A percentile compares a stretch with the other conserved stretches of the same genome.
phyloP scores from a whole-genome alignment of 129 eudicot species.

The Gnaphalium uliginosum region DNA sequence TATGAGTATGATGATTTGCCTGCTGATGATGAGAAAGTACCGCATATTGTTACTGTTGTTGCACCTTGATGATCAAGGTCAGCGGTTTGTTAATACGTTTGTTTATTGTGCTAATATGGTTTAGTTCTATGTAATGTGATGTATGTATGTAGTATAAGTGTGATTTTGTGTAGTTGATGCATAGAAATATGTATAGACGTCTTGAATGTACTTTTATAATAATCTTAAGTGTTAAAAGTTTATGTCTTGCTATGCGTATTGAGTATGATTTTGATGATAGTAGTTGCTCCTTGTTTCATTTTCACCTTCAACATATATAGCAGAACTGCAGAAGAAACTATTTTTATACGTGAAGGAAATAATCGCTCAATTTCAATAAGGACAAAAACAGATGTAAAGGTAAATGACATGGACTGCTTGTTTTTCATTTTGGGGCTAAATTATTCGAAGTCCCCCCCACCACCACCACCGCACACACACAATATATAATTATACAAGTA shows the following conservation, averaged over 20 bases:
- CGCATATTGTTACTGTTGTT: constrained; percentile 55
- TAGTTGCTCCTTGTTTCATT: neutral
- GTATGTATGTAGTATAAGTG: neutral
- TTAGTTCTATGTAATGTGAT: neutral
- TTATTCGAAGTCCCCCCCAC: too few relatives aligned
- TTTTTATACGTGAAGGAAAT: too few relatives aligned
- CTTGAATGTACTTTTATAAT: neutral
- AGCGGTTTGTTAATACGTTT: neutral
- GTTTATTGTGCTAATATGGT: neutral
- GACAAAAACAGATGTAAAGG: too few relatives aligned
- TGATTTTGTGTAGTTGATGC: neutral
- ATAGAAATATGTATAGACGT: neutral
- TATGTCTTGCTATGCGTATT: neutral
- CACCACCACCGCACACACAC: too few relatives aligned
- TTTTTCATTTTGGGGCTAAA: too few relatives aligned
- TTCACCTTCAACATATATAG: neutral
- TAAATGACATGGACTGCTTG: too few relatives aligned
- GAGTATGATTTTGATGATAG: too few relatives aligned
- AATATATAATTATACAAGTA: too few relatives aligned
- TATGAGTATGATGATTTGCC: constrained; percentile 52
- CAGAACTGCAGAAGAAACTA: neutral
- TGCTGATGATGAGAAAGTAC: constrained; percentile 65
- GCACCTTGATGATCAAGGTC: constrained; percentile 29
- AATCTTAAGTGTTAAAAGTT: neutral
- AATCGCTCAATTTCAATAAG: neutral